A percentile compares a stretch with the other conserved stretches of the same genome.
These are phyloP conservation scores for Botrytis sinoallii DNA, from an alignment of 2,329 filamentous ascomycete species.

Conservation along the genomic window DNA sequence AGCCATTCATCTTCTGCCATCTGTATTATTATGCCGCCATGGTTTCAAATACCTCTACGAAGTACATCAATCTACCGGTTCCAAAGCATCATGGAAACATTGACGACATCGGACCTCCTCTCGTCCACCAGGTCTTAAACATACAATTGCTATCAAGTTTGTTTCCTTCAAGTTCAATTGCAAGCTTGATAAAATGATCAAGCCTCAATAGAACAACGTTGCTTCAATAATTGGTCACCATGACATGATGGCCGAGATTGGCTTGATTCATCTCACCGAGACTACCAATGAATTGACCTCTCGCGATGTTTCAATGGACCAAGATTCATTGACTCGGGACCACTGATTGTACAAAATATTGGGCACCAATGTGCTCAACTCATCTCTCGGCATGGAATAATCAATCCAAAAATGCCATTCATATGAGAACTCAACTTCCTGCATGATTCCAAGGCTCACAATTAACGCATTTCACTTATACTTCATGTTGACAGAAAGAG, in stretches of 20 bases:
- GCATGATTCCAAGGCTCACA: not conserved
- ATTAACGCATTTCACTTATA: not conserved
- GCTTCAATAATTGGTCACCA: conserved; percentile 6
- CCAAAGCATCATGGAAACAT: not conserved
- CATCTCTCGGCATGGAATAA: not conserved
- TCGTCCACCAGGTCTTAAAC: not conserved
- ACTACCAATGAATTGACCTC: conserved; percentile 3
- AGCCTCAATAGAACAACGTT: not conserved
- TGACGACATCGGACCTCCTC: not conserved
- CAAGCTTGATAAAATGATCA: not conserved
- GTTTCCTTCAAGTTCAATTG: not conserved
- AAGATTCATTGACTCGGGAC: conserved; percentile 8
- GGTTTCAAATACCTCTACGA: not conserved
- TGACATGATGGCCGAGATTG: conserved; percentile 1
- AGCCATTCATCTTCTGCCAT: not conserved
- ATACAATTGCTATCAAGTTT: not conserved
- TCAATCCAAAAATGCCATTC: not conserved
- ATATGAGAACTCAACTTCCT: not conserved
- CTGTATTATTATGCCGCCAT: not conserved
- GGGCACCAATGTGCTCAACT: conserved; percentile 11
- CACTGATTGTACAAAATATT: not conserved
- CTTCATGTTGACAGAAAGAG: not conserved
- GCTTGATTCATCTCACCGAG: conserved; percentile 1
- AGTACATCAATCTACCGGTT: not conserved
- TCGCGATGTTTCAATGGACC: not conserved